Base-by-base conservation (phyloP, 148 eudicot species). In the Polygonum maritimum region DNA sequence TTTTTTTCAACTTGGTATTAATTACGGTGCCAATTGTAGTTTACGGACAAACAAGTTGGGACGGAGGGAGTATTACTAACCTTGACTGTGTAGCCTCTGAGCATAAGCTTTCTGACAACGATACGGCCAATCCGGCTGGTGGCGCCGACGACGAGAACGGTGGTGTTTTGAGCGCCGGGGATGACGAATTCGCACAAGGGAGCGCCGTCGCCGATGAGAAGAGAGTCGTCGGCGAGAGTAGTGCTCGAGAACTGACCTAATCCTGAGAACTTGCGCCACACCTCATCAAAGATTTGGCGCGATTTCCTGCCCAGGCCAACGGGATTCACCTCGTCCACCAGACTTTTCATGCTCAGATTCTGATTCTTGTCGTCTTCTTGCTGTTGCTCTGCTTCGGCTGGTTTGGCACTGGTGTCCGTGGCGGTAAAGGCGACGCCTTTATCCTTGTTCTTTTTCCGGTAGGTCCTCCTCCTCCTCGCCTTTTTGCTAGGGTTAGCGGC, bases 81-180 rank as follows among this genome's bases (percentile, higher is more conserved):
- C 95, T 94, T 94, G 79, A 94, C 98, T 40, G 83, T 79, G 85
- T 94, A 94, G 35, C 98, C 98, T 74, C 98, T 85, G 75, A 94
- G 96, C 98, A 94, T 94, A 76, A 94, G 98, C 82, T 94, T 94
- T 18, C 98, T 85, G 75, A 94, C 92, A 22, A 94, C 97, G 41
- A 94, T 89, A 40, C 97, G 88, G 21, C 98, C 98, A 21, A 92
- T 96, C 12, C 98, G 92, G 80, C 98, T 92, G 52, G 97, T 94
- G 49, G 98, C 98, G 58, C 98, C 98, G 13, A 90, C 94, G 3
- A 94, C 98, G 52, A 94, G 97, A 69, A 94, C 92, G 41, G 92
- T 92, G 44, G 97, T 94, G 69, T 92, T 94, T 87, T 92, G 98
- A 69, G 98, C 98, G 18, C 96, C 98, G 52, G 98, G 98, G 57